A percentile compares a stretch with the other conserved stretches of the same genome.
Evolutionary conservation across 805 yeast species (phyloP).

Genomic region (Pichia membranifaciens): DNA sequence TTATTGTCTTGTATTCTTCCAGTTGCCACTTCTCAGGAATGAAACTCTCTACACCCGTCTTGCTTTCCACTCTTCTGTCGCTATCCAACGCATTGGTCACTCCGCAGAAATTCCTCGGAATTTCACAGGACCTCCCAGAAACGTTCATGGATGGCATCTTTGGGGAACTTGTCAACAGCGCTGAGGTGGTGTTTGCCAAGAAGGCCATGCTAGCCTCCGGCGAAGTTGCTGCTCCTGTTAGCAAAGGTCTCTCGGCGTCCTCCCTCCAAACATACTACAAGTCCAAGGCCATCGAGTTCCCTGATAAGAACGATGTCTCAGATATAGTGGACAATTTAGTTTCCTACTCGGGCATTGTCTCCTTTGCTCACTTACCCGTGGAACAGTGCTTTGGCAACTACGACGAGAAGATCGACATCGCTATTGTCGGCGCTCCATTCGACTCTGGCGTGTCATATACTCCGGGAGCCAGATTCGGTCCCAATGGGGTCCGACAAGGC

Average conservation of each 20-base stretch:
- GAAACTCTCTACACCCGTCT: background rate
- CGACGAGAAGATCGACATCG: slow-evolving; percentile 39
- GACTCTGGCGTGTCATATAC: slow-evolving; percentile 52
- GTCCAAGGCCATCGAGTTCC: slow-evolving; percentile 25
- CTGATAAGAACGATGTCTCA: slow-evolving; percentile 33
- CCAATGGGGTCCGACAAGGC: slow-evolving; percentile 40
- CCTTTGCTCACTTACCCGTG: slow-evolving; percentile 48
- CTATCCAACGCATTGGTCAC: background rate
- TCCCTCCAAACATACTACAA: slow-evolving; percentile 13
- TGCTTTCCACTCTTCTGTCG: background rate
- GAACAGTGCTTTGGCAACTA: slow-evolving; percentile 45
- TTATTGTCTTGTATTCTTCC: background rate
- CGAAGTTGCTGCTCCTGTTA: background rate
- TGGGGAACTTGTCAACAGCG: slow-evolving; percentile 20
- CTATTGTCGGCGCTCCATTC: slow-evolving; percentile 55
- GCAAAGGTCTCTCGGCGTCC: background rate
- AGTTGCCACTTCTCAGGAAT: background rate
- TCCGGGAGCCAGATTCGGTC: slow-evolving; percentile 58
- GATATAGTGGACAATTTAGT: slow-evolving; percentile 22
- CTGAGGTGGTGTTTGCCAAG: slow-evolving; percentile 10
- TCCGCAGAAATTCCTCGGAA: slow-evolving; percentile 4
- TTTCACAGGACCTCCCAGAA: background rate
- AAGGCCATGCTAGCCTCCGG: slow-evolving; percentile 10
- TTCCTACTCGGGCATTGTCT: slow-evolving; percentile 45
- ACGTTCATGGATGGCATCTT: slow-evolving; percentile 23